Evolutionary conservation across 441 rosid genomes (phyloP).

Genomic region (Gossypium schwendimanii): DNA sequence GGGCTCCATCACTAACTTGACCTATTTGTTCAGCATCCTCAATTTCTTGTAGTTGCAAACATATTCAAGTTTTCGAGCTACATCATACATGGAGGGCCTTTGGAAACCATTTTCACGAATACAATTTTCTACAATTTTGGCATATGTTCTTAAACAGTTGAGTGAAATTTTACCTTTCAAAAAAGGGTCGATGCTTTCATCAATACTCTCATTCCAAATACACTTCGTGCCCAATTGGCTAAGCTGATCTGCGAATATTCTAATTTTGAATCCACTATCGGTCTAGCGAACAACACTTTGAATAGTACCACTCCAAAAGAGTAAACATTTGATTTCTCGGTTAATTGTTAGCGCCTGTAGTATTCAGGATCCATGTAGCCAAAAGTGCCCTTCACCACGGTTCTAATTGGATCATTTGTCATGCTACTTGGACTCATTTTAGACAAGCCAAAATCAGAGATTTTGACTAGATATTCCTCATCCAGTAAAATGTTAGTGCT

Average conservation of each 20-base stretch:
- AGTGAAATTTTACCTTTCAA: slow-evolving; percentile 22
- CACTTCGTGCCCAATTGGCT: slow-evolving; percentile 24
- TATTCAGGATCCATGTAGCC: slow-evolving; percentile 65
- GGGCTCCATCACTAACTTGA: not conserved
- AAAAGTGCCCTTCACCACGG: slow-evolving; percentile 44
- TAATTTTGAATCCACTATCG: slow-evolving; percentile 11
- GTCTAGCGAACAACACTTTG: slow-evolving; percentile 27
- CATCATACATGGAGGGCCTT: slow-evolving; percentile 24
- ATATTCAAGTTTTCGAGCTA: slow-evolving; percentile 17
- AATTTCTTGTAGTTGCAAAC: slow-evolving; percentile 18
- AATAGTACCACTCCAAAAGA: slow-evolving; percentile 32
- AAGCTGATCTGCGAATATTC: slow-evolving; percentile 13
- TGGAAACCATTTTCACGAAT: slow-evolving; percentile 18
- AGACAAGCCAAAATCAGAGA: slow-evolving; percentile 55
- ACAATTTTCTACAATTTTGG: slow-evolving; percentile 22
- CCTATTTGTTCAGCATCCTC: slow-evolving; percentile 6
- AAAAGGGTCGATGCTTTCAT: not conserved
- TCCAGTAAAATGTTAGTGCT: slow-evolving; percentile 48
- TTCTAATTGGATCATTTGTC: slow-evolving; percentile 19
- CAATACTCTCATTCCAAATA: slow-evolving; percentile 16
- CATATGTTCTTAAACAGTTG: slow-evolving; percentile 13
- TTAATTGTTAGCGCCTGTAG: slow-evolving; percentile 34
- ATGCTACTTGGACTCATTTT: slow-evolving; percentile 35
- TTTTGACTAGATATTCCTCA: slow-evolving; percentile 45
- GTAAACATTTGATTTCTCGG: slow-evolving; percentile 42